Percentiles rank a stretch among this genome's conserved stretches.
These are phyloP conservation scores for Capsicum pubescens DNA, from an alignment of 257 asterid species.

Conservation along the genomic window DNA sequence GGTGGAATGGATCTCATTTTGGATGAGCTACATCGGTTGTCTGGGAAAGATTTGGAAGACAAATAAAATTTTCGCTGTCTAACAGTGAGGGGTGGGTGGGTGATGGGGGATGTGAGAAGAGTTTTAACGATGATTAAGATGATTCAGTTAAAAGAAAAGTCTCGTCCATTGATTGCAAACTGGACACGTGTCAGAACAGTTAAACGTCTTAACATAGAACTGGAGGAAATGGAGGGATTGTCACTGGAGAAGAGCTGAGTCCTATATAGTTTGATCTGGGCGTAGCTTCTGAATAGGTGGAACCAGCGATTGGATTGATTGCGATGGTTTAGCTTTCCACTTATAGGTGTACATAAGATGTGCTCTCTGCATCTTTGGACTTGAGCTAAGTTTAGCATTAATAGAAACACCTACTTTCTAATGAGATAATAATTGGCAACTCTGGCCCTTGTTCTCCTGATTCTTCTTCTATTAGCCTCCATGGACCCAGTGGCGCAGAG, in stretches of 20 bases:
- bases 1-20: not conserved
- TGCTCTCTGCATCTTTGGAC: not conserved
- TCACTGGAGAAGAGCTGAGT: not conserved
- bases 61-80: not conserved
- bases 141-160: too few species aligned
- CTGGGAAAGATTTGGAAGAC: not conserved
- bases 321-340: not conserved
- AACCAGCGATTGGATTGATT: not conserved
- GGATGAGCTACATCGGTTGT: not conserved
- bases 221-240: not conserved
- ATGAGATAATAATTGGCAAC: not conserved
- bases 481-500: too few species aligned
- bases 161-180: too few species aligned
- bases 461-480: too few species aligned
- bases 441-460: too few species aligned
- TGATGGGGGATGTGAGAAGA: not conserved
- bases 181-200: not conserved
- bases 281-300: not conserved
- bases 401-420: not conserved
- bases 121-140: not conserved
- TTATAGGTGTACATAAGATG: not conserved
- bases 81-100: not conserved
- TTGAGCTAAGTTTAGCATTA: not conserved
- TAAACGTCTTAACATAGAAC: too few species aligned
- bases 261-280: not conserved